A percentile compares a stretch with the other conserved stretches of the same genome.
These are phyloP conservation scores for Chara braunii DNA, from an alignment of 139 green algal genomes.

Conservation along the genomic window DNA sequence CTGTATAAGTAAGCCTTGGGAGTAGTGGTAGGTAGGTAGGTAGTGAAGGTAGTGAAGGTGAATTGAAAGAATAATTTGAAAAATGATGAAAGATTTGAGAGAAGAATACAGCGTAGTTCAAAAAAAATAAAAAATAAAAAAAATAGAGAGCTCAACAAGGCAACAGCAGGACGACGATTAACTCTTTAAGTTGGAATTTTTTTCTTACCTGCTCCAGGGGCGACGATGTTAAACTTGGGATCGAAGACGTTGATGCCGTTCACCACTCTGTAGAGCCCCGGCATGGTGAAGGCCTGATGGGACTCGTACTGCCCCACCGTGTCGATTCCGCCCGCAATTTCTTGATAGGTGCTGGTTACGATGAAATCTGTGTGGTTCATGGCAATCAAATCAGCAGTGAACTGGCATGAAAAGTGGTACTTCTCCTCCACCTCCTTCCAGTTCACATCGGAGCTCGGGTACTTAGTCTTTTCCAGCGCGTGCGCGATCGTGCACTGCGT, in stretches of 20 bases:
- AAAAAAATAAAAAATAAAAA: too few relatives aligned
- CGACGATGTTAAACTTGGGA: constrained; percentile 82
- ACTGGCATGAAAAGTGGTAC: constrained; percentile 76
- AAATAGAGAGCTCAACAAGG: too few relatives aligned
- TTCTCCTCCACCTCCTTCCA: constrained; percentile 52
- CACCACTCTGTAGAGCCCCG: constrained; percentile 53
- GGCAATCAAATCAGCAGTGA: constrained; percentile 72
- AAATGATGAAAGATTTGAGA: too few relatives aligned
- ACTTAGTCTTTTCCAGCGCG: constrained; percentile 78
- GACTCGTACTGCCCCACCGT: constrained; percentile 72
- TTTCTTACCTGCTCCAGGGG: constrained; percentile 65
- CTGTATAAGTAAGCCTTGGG: too few relatives aligned
- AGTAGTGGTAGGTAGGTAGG: too few relatives aligned
- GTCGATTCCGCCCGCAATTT: constrained; percentile 33
- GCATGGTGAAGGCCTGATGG: constrained; percentile 70
- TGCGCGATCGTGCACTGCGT: constrained; percentile 74
- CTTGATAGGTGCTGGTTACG: constrained; percentile 50
- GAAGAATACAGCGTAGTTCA: too few relatives aligned
- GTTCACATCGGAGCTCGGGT: constrained; percentile 54
- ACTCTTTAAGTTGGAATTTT: too few relatives aligned
- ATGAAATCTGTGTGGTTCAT: constrained; percentile 80
- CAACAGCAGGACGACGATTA: too few relatives aligned
- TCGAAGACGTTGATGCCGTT: constrained; percentile 63
- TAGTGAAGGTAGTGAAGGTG: too few relatives aligned
- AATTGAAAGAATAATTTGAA: too few relatives aligned